Evolutionary conservation across 2,329 filamentous ascomycete species (phyloP).

Genomic region (Teratosphaeria destructans): DNA sequence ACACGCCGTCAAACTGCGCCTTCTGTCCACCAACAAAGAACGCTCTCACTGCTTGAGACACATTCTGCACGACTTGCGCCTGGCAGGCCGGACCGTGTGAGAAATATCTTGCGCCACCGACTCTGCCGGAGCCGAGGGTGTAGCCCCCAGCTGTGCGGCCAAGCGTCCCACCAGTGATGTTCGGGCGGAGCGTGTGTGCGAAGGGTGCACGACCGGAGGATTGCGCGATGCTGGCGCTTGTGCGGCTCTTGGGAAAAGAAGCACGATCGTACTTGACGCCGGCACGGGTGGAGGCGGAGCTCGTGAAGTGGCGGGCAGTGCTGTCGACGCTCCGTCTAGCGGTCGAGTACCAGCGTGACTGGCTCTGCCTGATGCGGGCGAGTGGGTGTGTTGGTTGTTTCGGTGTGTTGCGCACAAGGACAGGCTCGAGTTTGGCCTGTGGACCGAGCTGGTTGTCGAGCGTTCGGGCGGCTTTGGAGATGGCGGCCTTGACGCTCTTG

Average conservation of each 20-base stretch:
- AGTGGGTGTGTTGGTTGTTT: constrained; percentile 52
- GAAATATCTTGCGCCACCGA: constrained; percentile 73
- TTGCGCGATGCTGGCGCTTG: constrained; percentile 47
- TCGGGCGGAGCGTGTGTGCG: constrained; percentile 77
- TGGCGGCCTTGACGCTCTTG: constrained; percentile 20
- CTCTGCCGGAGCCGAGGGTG: constrained; percentile 53
- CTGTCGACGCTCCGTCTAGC: constrained; percentile 33
- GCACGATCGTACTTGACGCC: constrained; percentile 39
- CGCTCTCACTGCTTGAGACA: constrained; percentile 83
- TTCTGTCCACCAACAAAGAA: constrained; percentile 90
- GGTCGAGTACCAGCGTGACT: constrained; percentile 55
- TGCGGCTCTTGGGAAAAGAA: constrained; percentile 46
- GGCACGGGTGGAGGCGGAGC: constrained; percentile 23
- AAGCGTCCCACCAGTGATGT: constrained; percentile 77
- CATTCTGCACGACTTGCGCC: constrained; percentile 86
- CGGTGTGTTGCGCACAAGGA: constrained; percentile 46
- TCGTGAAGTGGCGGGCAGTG: constrained; percentile 42
- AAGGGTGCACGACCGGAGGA: constrained; percentile 73
- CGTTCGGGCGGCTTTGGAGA: constrained; percentile 16
- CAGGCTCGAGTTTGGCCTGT: constrained; percentile 41
- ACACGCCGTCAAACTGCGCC: constrained; percentile 72
- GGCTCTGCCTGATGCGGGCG: constrained; percentile 53
- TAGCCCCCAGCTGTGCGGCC: constrained; percentile 88
- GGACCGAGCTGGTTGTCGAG: constrained; percentile 23
- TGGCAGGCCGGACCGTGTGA: constrained; percentile 77